phyloP scores from a whole-genome alignment of 345 rosid genomes.

The Isatis tinctoria region DNA sequence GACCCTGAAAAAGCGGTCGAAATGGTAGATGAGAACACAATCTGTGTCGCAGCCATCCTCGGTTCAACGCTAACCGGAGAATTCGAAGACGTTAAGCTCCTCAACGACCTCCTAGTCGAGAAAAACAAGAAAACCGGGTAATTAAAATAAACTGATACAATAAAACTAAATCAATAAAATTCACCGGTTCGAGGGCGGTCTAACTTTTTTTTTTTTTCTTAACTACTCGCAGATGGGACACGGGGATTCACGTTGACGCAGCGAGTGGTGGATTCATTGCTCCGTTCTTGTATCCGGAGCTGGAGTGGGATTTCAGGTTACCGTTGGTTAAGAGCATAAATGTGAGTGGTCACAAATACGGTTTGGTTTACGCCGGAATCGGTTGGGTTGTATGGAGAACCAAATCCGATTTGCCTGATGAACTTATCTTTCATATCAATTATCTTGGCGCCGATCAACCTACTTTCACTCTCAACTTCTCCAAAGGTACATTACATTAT shows the following conservation, averaged over 20 bases:
- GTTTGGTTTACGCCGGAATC: conserved; percentile 56
- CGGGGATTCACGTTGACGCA: conserved; percentile 58
- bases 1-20: conserved; percentile 53
- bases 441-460: conserved; percentile 63
- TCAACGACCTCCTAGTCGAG: conserved; percentile 44
- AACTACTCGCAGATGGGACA: conserved; percentile 46
- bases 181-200: neutral
- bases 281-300: conserved; percentile 55
- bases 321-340: conserved; percentile 59
- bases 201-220: neutral
- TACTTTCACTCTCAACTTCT: conserved; percentile 61
- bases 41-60: conserved; percentile 59
- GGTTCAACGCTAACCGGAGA: conserved; percentile 63
- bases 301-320: conserved; percentile 59
- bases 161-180: neutral
- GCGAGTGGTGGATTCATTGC: conserved; percentile 67
- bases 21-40: conserved; percentile 63
- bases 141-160: neutral
- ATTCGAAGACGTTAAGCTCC: conserved; percentile 61
- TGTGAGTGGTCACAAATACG: conserved; percentile 62
- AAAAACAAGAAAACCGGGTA: conserved; percentile 48
- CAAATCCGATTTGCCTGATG: conserved; percentile 59
- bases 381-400: conserved; percentile 64
- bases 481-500: conserved; percentile 39
- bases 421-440: conserved; percentile 57